These are phyloP conservation scores for Ensete glaucum DNA, from an alignment of 176 grass and related monocot genomes.

Conservation along the genomic window DNA sequence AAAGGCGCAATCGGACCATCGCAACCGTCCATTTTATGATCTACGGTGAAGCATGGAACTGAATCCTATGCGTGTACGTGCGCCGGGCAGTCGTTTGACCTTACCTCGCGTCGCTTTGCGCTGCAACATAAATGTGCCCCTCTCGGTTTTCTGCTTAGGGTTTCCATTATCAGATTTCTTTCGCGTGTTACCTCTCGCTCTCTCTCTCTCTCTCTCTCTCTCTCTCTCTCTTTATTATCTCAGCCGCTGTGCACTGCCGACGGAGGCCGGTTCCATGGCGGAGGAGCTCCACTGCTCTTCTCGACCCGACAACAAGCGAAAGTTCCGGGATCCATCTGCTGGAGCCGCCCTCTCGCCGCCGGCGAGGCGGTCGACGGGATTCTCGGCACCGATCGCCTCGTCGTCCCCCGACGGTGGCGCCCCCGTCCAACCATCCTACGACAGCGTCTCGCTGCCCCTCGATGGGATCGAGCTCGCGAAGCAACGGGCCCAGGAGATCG, in stretches of 20 bases:
- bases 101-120: too few species aligned
- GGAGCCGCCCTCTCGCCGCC: slow-evolving; percentile 20
- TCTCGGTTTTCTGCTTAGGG: too few species aligned
- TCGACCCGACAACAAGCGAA: slow-evolving; percentile 48
- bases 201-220: not conserved
- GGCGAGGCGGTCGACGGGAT: slow-evolving; percentile 44
- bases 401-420: slow-evolving; percentile 22
- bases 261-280: slow-evolving; percentile 38
- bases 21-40: too few species aligned
- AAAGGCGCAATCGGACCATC: too few species aligned
- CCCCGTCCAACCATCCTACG: slow-evolving; percentile 33
- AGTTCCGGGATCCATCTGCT: slow-evolving; percentile 51
- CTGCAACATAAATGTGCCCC: too few species aligned
- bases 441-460: slow-evolving; percentile 60
- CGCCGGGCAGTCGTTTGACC: too few species aligned
- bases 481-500: slow-evolving; percentile 88
- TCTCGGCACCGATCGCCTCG: slow-evolving; percentile 51
- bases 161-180: not conserved
- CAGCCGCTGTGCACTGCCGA: slow-evolving; percentile 35
- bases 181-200: not conserved
- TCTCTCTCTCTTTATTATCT: slow-evolving; percentile 11
- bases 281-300: slow-evolving; percentile 52
- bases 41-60: too few species aligned
- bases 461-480: slow-evolving; percentile 94
- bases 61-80: too few species aligned